Evolutionary conservation across 2,329 filamentous ascomycete genomes (phyloP).

Genomic region (Trichothecium roseum): DNA sequence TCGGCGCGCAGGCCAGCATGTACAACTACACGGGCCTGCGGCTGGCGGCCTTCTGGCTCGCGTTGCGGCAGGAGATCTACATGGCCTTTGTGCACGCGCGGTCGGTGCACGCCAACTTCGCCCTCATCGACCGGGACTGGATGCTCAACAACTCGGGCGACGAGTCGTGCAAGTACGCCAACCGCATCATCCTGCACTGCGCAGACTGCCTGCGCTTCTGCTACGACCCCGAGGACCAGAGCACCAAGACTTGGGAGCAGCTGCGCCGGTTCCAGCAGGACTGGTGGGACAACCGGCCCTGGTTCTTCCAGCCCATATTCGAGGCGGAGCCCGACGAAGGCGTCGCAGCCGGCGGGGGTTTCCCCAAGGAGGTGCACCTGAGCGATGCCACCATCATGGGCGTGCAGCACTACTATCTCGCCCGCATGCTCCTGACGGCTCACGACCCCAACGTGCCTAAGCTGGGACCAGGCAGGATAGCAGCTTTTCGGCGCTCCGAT

Average conservation of each 20-base stretch:
- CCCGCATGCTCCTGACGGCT: constrained; percentile 15
- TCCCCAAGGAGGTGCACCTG: constrained; percentile 14
- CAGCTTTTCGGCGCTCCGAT: constrained; percentile 13
- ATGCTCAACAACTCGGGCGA: constrained; percentile 12
- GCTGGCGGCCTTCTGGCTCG: constrained; percentile 17
- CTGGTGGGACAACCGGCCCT: constrained; percentile 18
- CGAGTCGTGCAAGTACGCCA: constrained; percentile 14
- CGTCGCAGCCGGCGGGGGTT: no score
- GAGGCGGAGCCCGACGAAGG: constrained; percentile 5
- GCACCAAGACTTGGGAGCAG: constrained; percentile 10
- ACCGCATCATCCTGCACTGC: constrained; percentile 15
- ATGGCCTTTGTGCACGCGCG: constrained; percentile 19
- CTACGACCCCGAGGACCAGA: constrained; percentile 16
- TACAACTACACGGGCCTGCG: constrained; percentile 16
- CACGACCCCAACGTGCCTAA: constrained; percentile 16
- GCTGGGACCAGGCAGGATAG: constrained; percentile 14
- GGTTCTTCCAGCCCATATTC: constrained; percentile 16
- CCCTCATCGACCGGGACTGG: constrained; percentile 10
- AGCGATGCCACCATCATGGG: constrained; percentile 17
- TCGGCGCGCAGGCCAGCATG: constrained; percentile 16
- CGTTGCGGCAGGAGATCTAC: constrained; percentile 17
- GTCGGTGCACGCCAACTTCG: constrained; percentile 16
- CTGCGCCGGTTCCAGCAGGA: constrained; percentile 13
- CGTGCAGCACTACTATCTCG: constrained; percentile 15
- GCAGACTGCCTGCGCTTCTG: constrained; percentile 17